Evolutionary conservation across 305 asterid species (phyloP).

Genomic region (Fraxinus nigra): DNA sequence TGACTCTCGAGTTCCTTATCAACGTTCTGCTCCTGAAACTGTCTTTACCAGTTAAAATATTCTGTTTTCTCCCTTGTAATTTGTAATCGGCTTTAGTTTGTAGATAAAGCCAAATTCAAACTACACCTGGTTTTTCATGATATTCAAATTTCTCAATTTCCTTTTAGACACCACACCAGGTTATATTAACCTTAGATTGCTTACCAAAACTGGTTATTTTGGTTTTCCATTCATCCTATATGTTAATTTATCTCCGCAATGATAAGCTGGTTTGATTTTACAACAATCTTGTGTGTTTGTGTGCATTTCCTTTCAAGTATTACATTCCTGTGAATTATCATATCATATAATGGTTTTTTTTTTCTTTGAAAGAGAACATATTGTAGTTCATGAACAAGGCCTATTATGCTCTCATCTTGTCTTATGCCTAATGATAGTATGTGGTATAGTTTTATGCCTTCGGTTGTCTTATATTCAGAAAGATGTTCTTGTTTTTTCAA

Average conservation of each 20-base stretch:
- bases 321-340: not conserved
- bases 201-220: not conserved
- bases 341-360: not conserved
- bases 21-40: slow-evolving; percentile 38
- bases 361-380: not conserved
- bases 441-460: not conserved
- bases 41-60: slow-evolving; percentile 29
- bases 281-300: not conserved
- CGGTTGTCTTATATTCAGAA: not conserved
- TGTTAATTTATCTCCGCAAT: not conserved
- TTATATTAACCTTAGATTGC: not conserved
- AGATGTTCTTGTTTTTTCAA: not conserved
- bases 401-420: not conserved
- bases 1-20: slow-evolving; percentile 51
- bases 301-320: not conserved
- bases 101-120: not conserved
- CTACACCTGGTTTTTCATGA: not conserved
- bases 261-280: not conserved
- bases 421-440: not conserved
- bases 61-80: not conserved
- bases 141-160: not conserved
- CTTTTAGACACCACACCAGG: not conserved
- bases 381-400: not conserved
- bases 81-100: not conserved
- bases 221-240: not conserved